Evolutionary conservation across 2,329 filamentous ascomycete species (phyloP).

Genomic region (Camillea tinctor): DNA sequence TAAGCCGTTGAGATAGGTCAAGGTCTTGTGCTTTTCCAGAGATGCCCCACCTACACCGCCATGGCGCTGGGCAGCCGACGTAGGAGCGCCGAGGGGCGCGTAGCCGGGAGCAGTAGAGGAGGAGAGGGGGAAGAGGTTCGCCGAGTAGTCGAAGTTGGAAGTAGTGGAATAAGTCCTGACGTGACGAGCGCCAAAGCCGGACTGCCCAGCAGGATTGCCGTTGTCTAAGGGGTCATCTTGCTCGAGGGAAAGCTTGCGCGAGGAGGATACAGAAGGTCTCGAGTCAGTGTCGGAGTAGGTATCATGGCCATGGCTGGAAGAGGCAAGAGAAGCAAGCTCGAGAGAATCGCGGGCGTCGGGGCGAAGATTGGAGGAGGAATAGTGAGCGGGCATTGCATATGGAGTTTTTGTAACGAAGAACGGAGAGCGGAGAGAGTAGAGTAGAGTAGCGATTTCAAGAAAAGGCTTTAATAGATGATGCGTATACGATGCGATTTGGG

Average conservation of each 20-base stretch:
- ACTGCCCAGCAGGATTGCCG: constrained; percentile 49
- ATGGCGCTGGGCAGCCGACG: constrained; percentile 48
- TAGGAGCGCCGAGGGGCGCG: constrained; percentile 78
- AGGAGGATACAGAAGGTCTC: constrained; percentile 86
- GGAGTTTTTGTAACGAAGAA: too few relatives aligned
- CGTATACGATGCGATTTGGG: neutral
- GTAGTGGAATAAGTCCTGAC: constrained; percentile 82
- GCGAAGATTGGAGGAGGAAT: constrained; percentile 43
- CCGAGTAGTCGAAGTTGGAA: constrained; percentile 94
- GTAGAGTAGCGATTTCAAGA: neutral
- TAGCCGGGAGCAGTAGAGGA: constrained; percentile 74
- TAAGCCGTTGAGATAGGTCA: constrained; percentile 92
- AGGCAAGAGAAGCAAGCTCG: constrained; percentile 92
- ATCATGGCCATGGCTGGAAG: constrained; percentile 66
- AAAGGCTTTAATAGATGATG: neutral
- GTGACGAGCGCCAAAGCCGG: constrained; percentile 43
- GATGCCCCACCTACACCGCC: constrained; percentile 69
- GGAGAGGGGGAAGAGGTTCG: constrained; percentile 87
- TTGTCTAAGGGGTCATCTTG: constrained; percentile 77
- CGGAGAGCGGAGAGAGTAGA: too few relatives aligned
- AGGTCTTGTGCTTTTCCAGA: constrained; percentile 89
- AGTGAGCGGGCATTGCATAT: constrained; percentile 40
- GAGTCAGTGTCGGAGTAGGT: constrained; percentile 68
- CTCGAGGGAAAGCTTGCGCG: constrained; percentile 83
- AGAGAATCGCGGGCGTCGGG: constrained; percentile 78